A percentile compares a stretch with the other conserved stretches of the same genome.
These are phyloP conservation scores for Primulina tabacum DNA, from an alignment of 257 asterid genomes.

Conservation along the genomic window DNA sequence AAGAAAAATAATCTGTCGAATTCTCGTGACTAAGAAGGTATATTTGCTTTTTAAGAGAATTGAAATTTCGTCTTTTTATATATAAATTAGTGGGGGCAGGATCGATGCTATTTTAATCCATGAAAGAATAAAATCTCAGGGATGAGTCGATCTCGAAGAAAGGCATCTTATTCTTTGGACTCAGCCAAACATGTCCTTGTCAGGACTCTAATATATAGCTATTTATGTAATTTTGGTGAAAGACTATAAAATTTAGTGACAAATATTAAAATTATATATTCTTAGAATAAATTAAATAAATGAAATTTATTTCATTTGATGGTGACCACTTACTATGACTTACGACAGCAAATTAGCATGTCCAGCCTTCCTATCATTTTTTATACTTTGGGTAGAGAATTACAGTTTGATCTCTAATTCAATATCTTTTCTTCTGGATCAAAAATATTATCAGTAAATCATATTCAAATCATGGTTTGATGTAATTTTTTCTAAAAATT, in stretches of 20 bases:
- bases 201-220: neutral
- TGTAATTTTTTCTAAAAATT: too few relatives aligned
- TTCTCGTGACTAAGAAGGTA: conserved; percentile 17
- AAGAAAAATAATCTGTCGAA: too few relatives aligned
- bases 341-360: neutral
- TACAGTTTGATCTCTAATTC: too few relatives aligned
- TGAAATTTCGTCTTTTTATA: conserved; percentile 21
- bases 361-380: too few relatives aligned
- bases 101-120: conserved; percentile 30
- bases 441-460: too few relatives aligned
- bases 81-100: conserved; percentile 29
- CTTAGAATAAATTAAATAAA: too few relatives aligned
- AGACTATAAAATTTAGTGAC: too few relatives aligned
- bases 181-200: conserved; percentile 39
- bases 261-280: neutral
- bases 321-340: neutral
- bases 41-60: conserved; percentile 24
- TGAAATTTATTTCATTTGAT: neutral
- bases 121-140: conserved; percentile 28
- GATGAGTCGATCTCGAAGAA: conserved; percentile 35
- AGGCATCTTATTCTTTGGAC: conserved; percentile 41
- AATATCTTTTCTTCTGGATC: too few relatives aligned
- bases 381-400: too few relatives aligned
- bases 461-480: too few relatives aligned
- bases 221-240: neutral